phyloP scores from a whole-genome alignment of 495 filamentous ascomycete genomes.

The Geoglossum glabrum region DNA sequence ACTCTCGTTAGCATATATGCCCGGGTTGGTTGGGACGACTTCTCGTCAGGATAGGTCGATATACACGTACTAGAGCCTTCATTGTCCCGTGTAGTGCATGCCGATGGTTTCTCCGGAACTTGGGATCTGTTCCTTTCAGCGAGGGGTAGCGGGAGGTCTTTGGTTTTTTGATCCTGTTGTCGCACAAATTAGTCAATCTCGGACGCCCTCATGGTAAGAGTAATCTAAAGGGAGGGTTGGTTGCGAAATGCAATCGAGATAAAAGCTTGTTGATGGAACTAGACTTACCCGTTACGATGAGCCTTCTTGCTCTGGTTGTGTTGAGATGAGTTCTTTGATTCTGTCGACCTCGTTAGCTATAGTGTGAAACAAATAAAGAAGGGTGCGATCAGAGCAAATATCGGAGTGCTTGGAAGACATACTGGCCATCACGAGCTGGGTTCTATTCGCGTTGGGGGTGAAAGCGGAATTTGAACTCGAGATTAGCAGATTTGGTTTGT shows the following conservation, averaged over 20 bases:
- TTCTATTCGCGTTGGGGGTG: neutral
- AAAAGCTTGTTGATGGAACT: neutral
- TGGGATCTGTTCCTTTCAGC: slow-evolving; percentile 95
- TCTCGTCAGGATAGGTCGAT: neutral
- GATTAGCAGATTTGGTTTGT: neutral
- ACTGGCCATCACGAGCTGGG: slow-evolving; percentile 7
- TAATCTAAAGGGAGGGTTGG: neutral
- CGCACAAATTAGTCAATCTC: slow-evolving; percentile 3
- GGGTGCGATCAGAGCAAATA: neutral
- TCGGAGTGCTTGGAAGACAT: neutral
- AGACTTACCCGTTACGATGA: slow-evolving; percentile 83
- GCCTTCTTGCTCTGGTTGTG: slow-evolving; percentile 94
- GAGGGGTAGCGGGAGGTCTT: slow-evolving; percentile 98
- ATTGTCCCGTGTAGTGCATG: slow-evolving; percentile 97
- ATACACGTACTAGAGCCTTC: slow-evolving; percentile 75
- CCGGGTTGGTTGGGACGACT: too few relatives aligned
- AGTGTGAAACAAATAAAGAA: neutral
- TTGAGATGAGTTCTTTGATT: slow-evolving; percentile 99
- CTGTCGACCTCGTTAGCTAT: slow-evolving; percentile 21
- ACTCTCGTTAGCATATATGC: neutral
- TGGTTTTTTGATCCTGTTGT: slow-evolving; percentile 95
- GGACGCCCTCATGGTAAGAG: neutral
- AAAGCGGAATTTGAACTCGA: neutral
- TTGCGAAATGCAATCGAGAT: neutral
- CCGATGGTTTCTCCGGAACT: slow-evolving; percentile 98